Evolutionary conservation across 1,284 basidiomycete species (phyloP).

Genomic region (Gomphus sp.): DNA sequence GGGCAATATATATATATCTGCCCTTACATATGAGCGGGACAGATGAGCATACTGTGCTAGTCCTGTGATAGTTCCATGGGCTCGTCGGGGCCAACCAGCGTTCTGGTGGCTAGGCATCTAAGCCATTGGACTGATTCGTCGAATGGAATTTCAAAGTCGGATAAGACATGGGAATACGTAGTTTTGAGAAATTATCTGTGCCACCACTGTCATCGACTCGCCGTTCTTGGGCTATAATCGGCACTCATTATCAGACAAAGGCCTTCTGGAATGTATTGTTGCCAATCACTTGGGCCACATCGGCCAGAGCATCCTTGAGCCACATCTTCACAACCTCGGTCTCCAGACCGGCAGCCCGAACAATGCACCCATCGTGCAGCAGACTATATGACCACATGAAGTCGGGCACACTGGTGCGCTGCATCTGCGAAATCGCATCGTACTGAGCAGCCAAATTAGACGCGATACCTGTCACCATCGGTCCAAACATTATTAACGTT

Average conservation of each 20-base stretch:
- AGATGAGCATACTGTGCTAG: no score
- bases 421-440: constrained; percentile 51
- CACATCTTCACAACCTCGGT: constrained; percentile 66
- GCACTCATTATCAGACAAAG: constrained; percentile 33
- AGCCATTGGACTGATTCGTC: no score
- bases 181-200: background rate
- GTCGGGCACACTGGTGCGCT: constrained; percentile 37
- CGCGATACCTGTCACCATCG: constrained; percentile 38
- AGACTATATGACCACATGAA: constrained; percentile 74
- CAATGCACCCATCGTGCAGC: constrained; percentile 41
- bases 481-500: constrained; percentile 68
- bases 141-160: no score
- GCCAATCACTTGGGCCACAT: constrained; percentile 49
- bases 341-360: constrained; percentile 65
- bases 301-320: constrained; percentile 44
- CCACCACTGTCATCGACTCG: background rate
- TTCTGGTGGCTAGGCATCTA: no score
- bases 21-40: no score
- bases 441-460: constrained; percentile 40
- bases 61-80: no score
- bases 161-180: background rate
- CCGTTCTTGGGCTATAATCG: no score
- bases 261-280: constrained; percentile 53
- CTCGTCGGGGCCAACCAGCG: no score
- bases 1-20: no score